Evolutionary conservation across 192 early-diverging fungal genomes (phyloP).

Genomic region (Mortierella claussenii): DNA sequence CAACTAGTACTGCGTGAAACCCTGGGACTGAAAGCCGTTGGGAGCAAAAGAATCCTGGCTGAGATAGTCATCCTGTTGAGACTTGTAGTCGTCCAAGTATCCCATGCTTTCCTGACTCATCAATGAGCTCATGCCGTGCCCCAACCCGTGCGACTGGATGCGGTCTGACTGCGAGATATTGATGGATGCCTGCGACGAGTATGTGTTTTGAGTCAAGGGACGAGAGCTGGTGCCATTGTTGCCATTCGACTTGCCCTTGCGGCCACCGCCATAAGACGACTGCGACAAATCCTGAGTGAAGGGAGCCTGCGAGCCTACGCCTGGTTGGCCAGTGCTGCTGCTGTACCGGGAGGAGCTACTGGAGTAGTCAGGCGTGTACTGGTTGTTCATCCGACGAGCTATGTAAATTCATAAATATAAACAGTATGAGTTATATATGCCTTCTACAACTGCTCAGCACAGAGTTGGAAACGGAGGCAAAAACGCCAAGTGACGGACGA

Average conservation of each 20-base stretch:
- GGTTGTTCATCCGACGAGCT: conserved; percentile 59
- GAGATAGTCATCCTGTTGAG: conserved; percentile 65
- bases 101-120: conserved; percentile 67
- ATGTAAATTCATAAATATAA: background rate
- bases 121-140: conserved; percentile 45
- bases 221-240: conserved; percentile 47
- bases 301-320: conserved; percentile 65
- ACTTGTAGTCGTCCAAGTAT: conserved; percentile 66
- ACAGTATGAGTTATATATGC: too few relatives aligned
- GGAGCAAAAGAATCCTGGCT: conserved; percentile 68
- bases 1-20: conserved; percentile 64
- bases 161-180: conserved; percentile 68
- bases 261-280: conserved; percentile 56
- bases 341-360: conserved; percentile 58
- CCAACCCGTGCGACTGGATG: conserved; percentile 38
- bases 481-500: too few relatives aligned
- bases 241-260: conserved; percentile 55
- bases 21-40: conserved; percentile 62
- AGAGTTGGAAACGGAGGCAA: too few relatives aligned
- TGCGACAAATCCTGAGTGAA: conserved; percentile 73
- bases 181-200: conserved; percentile 66
- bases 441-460: too few relatives aligned
- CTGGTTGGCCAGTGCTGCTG: conserved; percentile 56
- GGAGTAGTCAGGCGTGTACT: conserved; percentile 60
- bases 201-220: conserved; percentile 63